Base-by-base conservation (phyloP, 371 early-diverging fungal genomes). In the Rhizopus stolonifer region DNA sequence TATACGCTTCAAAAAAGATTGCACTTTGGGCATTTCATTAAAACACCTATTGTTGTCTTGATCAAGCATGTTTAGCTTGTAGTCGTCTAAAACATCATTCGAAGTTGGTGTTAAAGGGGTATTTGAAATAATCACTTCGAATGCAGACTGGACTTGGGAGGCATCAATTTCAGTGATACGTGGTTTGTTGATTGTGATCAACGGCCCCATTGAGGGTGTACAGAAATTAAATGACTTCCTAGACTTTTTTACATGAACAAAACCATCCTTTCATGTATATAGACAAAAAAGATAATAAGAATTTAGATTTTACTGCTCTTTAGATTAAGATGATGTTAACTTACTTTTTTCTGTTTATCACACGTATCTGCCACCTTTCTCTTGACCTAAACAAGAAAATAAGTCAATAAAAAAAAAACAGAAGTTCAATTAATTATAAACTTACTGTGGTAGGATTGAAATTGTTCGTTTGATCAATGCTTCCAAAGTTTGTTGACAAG, bases 131-230 rank as follows among this genome's bases (percentile, higher is more conserved):
- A 46, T 46, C 4, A 46, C 31, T 46, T 46, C 46, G 29, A 46
- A 46, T 31, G 46, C 46, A 31, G 31, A 31, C 32, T 15, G 31
- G 3, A 46, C 46, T 31, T 46, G 31, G 46, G 46, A 46, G 17
- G 46, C 46, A 46, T 46, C 31, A 31, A 17, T 18, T 46, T 46
- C 32, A 31, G 29, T 46, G 32, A 46, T 31, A 17, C 26, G 4
- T 19, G 46, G 46, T 46, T 46, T 47, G 46, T 46, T 46, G 31
- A 29, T 46, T 31, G 32, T 46, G 17, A 31, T 15, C 18, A 46
- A 46, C 18, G 15, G 46, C 19, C 26, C 24, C 17, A 31, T 31
- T 19, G 9, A 31, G 11, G 46, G 46, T 11, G 11, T 31, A 46
- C 31, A 46, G 13, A 46, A 46, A 46, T 26, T 31, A 31, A 46